phyloP scores from a whole-genome alignment of 352 stramenopile genomes.

The Paralagenidium karlingii region DNA sequence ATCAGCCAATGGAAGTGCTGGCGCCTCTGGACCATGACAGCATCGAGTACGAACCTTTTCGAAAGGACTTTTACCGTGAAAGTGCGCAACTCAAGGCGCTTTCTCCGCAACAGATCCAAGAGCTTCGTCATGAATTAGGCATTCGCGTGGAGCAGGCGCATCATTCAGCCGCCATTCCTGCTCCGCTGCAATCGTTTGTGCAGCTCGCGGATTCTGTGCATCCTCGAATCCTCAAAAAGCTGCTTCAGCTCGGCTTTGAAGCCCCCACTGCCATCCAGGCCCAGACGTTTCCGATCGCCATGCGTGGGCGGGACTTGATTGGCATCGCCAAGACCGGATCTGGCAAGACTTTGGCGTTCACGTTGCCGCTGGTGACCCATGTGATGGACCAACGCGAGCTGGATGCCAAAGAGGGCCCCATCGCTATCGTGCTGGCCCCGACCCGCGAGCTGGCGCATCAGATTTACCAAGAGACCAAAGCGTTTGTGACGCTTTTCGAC shows the following conservation, averaged over 20 bases:
- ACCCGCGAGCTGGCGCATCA: conserved; percentile 77
- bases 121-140: conserved; percentile 27
- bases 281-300: conserved; percentile 68
- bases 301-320: conserved; percentile 69
- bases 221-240: conserved; percentile 5
- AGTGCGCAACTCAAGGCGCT: conserved; percentile 26
- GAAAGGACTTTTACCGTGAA: conserved; percentile 59
- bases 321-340: conserved; percentile 92
- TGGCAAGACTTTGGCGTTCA: conserved; percentile 97
- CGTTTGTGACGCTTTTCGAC: conserved; percentile 58
- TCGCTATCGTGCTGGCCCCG: conserved; percentile 65
- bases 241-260: conserved; percentile 63
- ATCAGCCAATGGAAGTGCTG: conserved; percentile 66
- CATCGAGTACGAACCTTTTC: conserved; percentile 73
- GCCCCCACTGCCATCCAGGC: conserved; percentile 71
- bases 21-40: conserved; percentile 46
- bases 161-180: conserved; percentile 19
- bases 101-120: conserved; percentile 17
- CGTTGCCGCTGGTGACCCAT: conserved; percentile 88
- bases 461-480: conserved; percentile 75
- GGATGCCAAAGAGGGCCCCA: conserved; percentile 54
- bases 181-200: conserved; percentile 68
- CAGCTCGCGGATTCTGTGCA: conserved; percentile 27
- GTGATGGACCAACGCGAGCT: conserved; percentile 82
- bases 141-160: conserved; percentile 28